Percentiles rank a stretch among this genome's conserved stretches.
Evolutionary conservation across 805 yeast species (phyloP).

Genomic region (Yarrowia sp.): DNA sequence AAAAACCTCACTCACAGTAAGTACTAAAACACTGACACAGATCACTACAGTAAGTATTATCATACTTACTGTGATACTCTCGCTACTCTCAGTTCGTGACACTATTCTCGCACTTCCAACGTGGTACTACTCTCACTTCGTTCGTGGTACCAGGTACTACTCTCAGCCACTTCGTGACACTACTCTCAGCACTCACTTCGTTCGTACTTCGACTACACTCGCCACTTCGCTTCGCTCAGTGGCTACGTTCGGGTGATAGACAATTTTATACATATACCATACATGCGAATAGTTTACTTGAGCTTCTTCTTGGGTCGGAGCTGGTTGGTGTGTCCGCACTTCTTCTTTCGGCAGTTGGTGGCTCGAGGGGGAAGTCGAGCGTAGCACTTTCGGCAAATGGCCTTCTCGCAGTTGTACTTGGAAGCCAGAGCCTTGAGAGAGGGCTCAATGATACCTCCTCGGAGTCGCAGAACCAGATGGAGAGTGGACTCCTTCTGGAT

Average conservation of each 20-base stretch:
- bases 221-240: too few relatives aligned
- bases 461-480: slow-evolving; percentile 92
- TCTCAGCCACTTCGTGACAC: neutral
- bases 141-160: neutral
- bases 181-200: neutral
- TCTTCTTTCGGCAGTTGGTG: slow-evolving; percentile 99
- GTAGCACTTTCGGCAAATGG: slow-evolving; percentile 99
- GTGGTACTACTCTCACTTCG: too few relatives aligned
- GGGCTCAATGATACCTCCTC: slow-evolving; percentile 99
- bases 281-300: slow-evolving; percentile 54
- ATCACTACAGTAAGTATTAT: too few relatives aligned
- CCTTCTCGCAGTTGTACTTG: slow-evolving; percentile 99
- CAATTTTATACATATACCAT: slow-evolving; percentile 22
- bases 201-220: too few relatives aligned
- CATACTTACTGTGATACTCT: too few relatives aligned
- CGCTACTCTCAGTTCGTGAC: too few relatives aligned
- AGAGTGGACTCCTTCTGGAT: slow-evolving; percentile 99
- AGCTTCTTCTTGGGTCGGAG: slow-evolving; percentile 99
- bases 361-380: slow-evolving; percentile 99
- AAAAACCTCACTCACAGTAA: too few relatives aligned
- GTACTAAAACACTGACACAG: too few relatives aligned
- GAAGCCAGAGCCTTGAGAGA: slow-evolving; percentile 98
- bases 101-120: too few relatives aligned
- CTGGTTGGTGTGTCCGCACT: slow-evolving; percentile 99
- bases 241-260: neutral